Evolutionary conservation across 2,329 filamentous ascomycete species (phyloP).

Genomic region (Alternaria gansuensis): DNA sequence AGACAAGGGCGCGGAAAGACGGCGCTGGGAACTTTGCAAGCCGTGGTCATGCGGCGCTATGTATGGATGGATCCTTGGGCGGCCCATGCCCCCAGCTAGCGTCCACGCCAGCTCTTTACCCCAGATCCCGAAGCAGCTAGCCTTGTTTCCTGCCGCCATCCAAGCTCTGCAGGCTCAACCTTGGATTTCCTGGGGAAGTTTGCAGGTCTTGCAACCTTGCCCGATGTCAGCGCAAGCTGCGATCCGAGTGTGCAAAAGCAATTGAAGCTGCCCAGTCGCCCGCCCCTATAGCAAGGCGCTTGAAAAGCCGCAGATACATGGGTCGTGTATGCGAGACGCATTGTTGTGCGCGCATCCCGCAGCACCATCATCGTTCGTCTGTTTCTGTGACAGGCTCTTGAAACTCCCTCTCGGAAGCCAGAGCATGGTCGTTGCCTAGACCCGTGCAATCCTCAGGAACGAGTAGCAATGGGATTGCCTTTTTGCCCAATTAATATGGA

Average conservation of each 20-base stretch:
- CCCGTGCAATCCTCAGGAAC: constrained; percentile 27
- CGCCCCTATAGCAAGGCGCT: constrained; percentile 37
- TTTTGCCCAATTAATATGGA: constrained; percentile 30
- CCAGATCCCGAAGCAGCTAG: constrained; percentile 28
- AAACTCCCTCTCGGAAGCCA: constrained; percentile 39
- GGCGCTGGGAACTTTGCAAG: constrained; percentile 15
- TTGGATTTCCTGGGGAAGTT: constrained; percentile 23
- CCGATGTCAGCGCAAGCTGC: constrained; percentile 15
- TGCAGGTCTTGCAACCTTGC: constrained; percentile 11
- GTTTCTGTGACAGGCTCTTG: constrained; percentile 32
- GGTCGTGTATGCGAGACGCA: constrained; percentile 31
- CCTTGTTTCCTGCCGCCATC: constrained; percentile 17
- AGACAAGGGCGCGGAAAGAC: constrained; percentile 20
- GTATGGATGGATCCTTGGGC: constrained; percentile 22
- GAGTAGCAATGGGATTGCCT: constrained; percentile 18
- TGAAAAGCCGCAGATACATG: constrained; percentile 29
- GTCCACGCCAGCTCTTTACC: constrained; percentile 23
- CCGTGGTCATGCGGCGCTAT: constrained; percentile 27
- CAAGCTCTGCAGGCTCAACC: constrained; percentile 23
- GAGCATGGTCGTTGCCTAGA: constrained; percentile 14
- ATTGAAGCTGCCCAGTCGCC: constrained; percentile 22
- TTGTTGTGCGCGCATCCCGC: constrained; percentile 32
- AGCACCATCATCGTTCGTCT: constrained; percentile 29
- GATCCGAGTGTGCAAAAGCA: constrained; percentile 1
- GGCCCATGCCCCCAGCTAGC: constrained; percentile 27